Evolutionary conservation across 352 stramenopile genomes (phyloP), one percentile per base, ranked within the genome.

Genomic region (Lagenidium giganteum): DNA sequence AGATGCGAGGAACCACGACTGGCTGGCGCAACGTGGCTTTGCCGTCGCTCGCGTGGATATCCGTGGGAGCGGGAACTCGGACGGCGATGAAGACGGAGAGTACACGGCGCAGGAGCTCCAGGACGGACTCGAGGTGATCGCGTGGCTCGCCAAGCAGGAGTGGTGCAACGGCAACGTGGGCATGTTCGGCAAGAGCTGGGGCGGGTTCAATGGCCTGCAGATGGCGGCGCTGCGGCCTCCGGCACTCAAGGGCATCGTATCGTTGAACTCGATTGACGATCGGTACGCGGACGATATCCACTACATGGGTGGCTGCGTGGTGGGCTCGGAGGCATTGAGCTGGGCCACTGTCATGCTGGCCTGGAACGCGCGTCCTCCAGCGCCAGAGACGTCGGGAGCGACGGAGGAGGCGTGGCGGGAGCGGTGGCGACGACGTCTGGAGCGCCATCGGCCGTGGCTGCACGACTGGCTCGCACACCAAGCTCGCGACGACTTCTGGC

Each of bases 181-280:
- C 8, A 28, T 78, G 28, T 75, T 78, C 31, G 67, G 67, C 38
- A 78, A 78, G 40, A 78, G 67, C 33, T 78, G 67, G 67, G 67
- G 67, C 25, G 67, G 67, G 13, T 75, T 78, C 41, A 78, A 78
- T 23, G 67, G 67, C 0, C 43, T 78, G 22, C 67, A 78, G 48
- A 46, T 78, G 47, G 67, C 64, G 1, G 57, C 57, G n/a, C 59
- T 71, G 46, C 42, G 41, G 2, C 64, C 64, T 2, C 53, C 64
- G 6, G 64, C 64, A 34, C 64, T 75, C 38, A 57, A 56, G 12
- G 63, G 66, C 0, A 60, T 78, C 28, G 54, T 74, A 8, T 78
- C 66, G 34, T 61, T 78, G 28, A 75, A 78, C 51, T 78, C 64
- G 16, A 78, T 72, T 35, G 67, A 78, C 47, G 67, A 78, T 52